A percentile compares a stretch with the other conserved stretches of the same genome.
Evolutionary conservation across 1,139 yeast genomes (phyloP).

Genomic region (Martiniozyma asiatica): DNA sequence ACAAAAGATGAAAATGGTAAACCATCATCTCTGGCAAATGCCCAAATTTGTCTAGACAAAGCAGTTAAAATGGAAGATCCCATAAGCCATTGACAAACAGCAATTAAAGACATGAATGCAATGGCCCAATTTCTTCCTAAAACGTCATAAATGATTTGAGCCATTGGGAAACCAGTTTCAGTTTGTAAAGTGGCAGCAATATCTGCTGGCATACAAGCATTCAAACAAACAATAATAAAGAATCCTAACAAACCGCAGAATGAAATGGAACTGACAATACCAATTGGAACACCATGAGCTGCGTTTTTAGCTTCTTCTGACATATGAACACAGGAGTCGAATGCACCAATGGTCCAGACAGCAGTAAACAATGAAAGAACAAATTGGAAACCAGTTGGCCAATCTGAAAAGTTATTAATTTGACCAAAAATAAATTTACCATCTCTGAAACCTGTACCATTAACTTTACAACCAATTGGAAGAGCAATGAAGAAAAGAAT

Average conservation of each 20-base stretch:
- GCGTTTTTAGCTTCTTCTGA: no score
- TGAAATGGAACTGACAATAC: slow-evolving; percentile 46
- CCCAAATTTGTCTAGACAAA: no score
- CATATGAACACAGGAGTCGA: slow-evolving; percentile 64
- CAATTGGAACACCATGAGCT: slow-evolving; percentile 57
- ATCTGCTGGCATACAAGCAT: slow-evolving; percentile 47
- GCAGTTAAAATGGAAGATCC: slow-evolving; percentile 45
- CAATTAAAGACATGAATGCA: no score
- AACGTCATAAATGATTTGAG: slow-evolving; percentile 54
- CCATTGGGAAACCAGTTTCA: slow-evolving; percentile 43
- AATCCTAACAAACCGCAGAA: slow-evolving; percentile 54
- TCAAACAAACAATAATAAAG: slow-evolving; percentile 40
- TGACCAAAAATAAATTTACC: slow-evolving; percentile 44
- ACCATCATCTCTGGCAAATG: slow-evolving; percentile 41
- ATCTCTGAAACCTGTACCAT: slow-evolving; percentile 25
- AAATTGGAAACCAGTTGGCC: slow-evolving; percentile 62
- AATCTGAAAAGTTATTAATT: slow-evolving; percentile 40
- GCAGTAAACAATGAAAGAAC: slow-evolving; percentile 48
- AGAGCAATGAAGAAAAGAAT: slow-evolving; percentile 53
- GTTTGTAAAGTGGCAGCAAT: slow-evolving; percentile 32
- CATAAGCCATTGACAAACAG: slow-evolving; percentile 56
- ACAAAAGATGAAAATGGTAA: slow-evolving; percentile 35
- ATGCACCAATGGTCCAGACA: slow-evolving; percentile 57
- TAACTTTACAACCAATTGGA: slow-evolving; percentile 37
- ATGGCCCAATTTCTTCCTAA: slow-evolving; percentile 59